Evolutionary conservation across 2,329 filamentous ascomycete genomes (phyloP).

Genomic region (Mollisiaceae sp.): DNA sequence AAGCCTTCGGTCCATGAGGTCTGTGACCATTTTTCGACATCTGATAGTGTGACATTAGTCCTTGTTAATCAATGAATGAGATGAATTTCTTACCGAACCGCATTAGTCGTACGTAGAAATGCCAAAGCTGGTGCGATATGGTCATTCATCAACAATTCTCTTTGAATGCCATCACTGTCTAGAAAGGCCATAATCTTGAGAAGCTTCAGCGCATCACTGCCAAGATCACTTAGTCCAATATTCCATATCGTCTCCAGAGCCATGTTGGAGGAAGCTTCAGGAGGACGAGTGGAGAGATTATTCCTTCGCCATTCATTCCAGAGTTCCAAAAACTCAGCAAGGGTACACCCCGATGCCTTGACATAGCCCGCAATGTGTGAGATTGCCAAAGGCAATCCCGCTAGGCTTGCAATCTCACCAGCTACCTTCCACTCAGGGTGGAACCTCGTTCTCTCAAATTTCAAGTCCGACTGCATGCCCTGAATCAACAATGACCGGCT

Average conservation of each 20-base stretch:
- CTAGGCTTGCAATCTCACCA: constrained; percentile 29
- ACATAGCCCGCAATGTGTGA: constrained; percentile 30
- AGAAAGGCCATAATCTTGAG: constrained; percentile 32
- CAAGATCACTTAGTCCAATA: constrained; percentile 26
- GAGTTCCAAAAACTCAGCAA: constrained; percentile 29
- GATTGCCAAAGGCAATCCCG: constrained; percentile 27
- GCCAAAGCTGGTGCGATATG: constrained; percentile 14
- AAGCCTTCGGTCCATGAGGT: constrained; percentile 18
- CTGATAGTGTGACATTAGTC: background rate
- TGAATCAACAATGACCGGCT: constrained; percentile 25
- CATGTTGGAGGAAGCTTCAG: constrained; percentile 8
- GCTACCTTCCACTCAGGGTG: constrained; percentile 30
- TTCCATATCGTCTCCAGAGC: constrained; percentile 28
- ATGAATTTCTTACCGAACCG: constrained; percentile 12
- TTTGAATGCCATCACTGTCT: constrained; percentile 29
- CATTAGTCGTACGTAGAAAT: constrained; percentile 22
- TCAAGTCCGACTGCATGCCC: constrained; percentile 20
- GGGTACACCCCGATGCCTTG: constrained; percentile 26
- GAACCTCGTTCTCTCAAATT: constrained; percentile 19
- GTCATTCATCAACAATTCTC: constrained; percentile 27
- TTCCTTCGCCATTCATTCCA: constrained; percentile 30
- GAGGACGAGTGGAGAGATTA: constrained; percentile 10
- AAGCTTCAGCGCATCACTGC: constrained; percentile 25
- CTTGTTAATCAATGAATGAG: background rate
- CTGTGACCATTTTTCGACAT: constrained; percentile 4